A percentile compares a stretch with the other conserved stretches of the same genome.
Evolutionary conservation across 2,329 filamentous ascomycete genomes (phyloP).

Genomic region (Xylaria sp.): DNA sequence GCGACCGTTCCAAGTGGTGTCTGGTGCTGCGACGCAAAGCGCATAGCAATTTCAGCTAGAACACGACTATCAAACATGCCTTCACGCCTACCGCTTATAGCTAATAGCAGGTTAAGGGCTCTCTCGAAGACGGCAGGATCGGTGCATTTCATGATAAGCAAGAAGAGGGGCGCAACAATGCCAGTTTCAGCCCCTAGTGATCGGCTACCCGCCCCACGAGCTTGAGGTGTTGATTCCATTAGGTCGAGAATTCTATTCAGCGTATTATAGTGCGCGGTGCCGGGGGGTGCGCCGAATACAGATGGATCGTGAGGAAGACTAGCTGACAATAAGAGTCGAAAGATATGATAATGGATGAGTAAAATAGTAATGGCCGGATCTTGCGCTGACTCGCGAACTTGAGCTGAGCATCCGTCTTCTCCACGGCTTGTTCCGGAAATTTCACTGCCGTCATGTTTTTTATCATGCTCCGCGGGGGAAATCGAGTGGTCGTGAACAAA

Average conservation of each 20-base stretch:
- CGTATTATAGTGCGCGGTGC: not conserved
- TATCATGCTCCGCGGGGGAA: not conserved
- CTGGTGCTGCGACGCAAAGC: constrained; percentile 8
- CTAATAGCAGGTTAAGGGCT: constrained; percentile 15
- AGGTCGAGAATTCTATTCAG: constrained; percentile 16
- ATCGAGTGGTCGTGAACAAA: not conserved
- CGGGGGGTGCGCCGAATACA: constrained; percentile 2
- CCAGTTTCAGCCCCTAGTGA: constrained; percentile 16
- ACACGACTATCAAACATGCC: constrained; percentile 21
- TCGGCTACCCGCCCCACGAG: not conserved
- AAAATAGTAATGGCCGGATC: constrained; percentile 12
- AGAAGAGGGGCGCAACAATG: constrained; percentile 23
- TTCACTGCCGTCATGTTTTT: not conserved
- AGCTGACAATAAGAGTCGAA: constrained; percentile 15
- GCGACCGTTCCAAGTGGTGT: not conserved
- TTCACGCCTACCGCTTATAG: constrained; percentile 19
- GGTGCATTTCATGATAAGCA: constrained; percentile 23
- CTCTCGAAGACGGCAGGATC: constrained; percentile 20
- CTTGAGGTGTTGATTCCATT: constrained; percentile 19
- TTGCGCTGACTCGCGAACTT: not conserved
- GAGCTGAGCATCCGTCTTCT: not conserved
- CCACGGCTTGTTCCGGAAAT: not conserved
- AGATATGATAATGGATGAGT: constrained; percentile 20
- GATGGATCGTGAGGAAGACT: constrained; percentile 14
- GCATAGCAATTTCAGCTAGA: constrained; percentile 14